Evolutionary conservation across 345 rosid species (phyloP), one percentile per base, ranked within the genome.

Genomic region (Camelina sativa): DNA sequence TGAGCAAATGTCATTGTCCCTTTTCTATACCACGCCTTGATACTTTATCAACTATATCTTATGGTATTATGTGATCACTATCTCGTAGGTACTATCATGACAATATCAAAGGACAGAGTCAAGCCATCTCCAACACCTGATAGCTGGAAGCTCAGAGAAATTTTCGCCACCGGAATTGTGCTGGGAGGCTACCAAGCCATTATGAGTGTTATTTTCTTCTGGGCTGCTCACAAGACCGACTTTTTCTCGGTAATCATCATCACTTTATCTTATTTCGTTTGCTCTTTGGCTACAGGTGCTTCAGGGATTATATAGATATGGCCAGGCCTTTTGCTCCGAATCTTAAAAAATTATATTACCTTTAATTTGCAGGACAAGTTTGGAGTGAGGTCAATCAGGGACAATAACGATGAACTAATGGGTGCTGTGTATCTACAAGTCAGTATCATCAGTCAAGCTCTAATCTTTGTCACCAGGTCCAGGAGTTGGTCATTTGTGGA

Each of bases 41-140:
- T 30, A 46, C 52, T 50, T 8, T 50, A 30, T 55, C 28, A 40
- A 65, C 48, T 13, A 35, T 28, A 60, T 69, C 67, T 73, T 23
- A 67, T 52, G 69, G 57, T 58, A 8, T 22, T 41, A 37, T 62
- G 6, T 62, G 13, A 4, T 19, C 50, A 55, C 46, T 69, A 72
- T 65, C 40, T 46, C 58, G 4, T 71, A 91, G 97, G 98, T 68
- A 91, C 98, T 17, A 91, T 94, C 64, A 91, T 94, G 97, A 94
- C 96, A 32, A 94, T 94, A 73, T 88, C 97, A 38, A 90, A 94
- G 84, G 97, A 94, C 60, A 67, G 97, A 82, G 98, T 94, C 58
- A 94, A 94, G 85, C 97, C 98, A 56, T 94, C 98, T 73, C 97
- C 98, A 22, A 57, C 87, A 76, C 98, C 97, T 1, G 98, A 94